Evolutionary conservation across 2,329 filamentous ascomycete genomes (phyloP), one percentile per base, ranked within the genome.

Genomic region (Neopestalotiopsis rosae): DNA sequence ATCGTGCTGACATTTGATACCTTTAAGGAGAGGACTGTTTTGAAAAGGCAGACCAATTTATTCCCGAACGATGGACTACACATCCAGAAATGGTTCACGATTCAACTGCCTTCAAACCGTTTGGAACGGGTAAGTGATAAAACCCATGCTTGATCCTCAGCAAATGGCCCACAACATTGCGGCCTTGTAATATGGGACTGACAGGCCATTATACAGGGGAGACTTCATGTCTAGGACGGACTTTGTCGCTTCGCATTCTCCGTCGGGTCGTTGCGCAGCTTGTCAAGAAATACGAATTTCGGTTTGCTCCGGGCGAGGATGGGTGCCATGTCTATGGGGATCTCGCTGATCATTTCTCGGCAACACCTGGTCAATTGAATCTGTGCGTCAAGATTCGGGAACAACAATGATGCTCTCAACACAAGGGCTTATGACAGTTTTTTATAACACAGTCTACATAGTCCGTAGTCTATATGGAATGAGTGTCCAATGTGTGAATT

Each of bases 31-130:
- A 69, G 38, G 74, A 77, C 58, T 75, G 72, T 32, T 81, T 80
- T 68, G 75, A 71, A 45, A 62, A 65, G 2, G 71, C 74, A 6
- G 67, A 70, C 1, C 76, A 79, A 28, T 82, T 82, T 64, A 74
- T 82, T 4, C 81, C 81, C 1, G 80, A 82, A 66, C 73, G 81
- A 42, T 82, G 80, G 79, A 80, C 75, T 2, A 74, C 74, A 4
- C 69, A 67, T 14, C 75, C 74, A 2, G 76, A 81, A 9, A 69
- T 82, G 68, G 72, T 78, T n/a, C 75, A 72, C 28, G 75, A 81
- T 64, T 66, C 69, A 30, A 71, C 73, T 1, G 79, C 76, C 1
- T 80, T 75, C 66, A 68, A 68, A 1, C 81, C 81, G 0, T 82
- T 81, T 61, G 75, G 75, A 1, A 78, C 72, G n/a, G 77, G 77